Base-by-base conservation (phyloP, 768 basidiomycete genomes). In the Dioszegia crocea region DNA sequence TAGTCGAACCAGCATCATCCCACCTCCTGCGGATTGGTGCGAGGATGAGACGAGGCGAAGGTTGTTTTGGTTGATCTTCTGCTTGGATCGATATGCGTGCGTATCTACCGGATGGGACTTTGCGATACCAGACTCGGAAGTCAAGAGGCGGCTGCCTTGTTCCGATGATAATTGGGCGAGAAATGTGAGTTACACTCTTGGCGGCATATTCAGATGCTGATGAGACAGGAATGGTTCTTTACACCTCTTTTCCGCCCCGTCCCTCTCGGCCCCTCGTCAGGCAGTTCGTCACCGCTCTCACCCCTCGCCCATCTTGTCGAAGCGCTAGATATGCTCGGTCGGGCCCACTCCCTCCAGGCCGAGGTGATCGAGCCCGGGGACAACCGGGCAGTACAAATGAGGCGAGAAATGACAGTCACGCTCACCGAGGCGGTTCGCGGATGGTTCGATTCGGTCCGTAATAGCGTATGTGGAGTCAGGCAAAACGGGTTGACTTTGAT, bases 31-130 rank as follows among this genome's bases (percentile, higher is more conserved):
- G 16, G 65, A 59, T 53, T 77, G 76, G 75, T 58, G 67, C 17
- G 76, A 78, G 55, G 73, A 76, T 26, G 77, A 78, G 59, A 67
- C 59, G 33, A 56, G 76, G 38, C 55, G 77, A 38, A 46, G 77
- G 17, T 50, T 78, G 52, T 76, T 77, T 44, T 78, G 77, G 77
- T 52, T 76, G 26, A 73, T 77, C 55, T 78, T 70, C 52, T 61
- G 65, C 17, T 59, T 78, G 47, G 77, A 78, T 57, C 63, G 76
- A 45, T 77, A 76, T 61, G 75, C 76, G 3, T 73, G 71, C 44
- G 72, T 74, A 5, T 66, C 70, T 2, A 78, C 77, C 0, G 77
- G 76, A 0, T 76, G 73, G 69, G 74, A 73, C 12, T 75, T 75
- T 51, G 72, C 74, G 1, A 64, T 77, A 19, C 63, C 62, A 2